Conservation (phyloP, 106 monocot species). For the Dendrobium catenatum region DNA sequence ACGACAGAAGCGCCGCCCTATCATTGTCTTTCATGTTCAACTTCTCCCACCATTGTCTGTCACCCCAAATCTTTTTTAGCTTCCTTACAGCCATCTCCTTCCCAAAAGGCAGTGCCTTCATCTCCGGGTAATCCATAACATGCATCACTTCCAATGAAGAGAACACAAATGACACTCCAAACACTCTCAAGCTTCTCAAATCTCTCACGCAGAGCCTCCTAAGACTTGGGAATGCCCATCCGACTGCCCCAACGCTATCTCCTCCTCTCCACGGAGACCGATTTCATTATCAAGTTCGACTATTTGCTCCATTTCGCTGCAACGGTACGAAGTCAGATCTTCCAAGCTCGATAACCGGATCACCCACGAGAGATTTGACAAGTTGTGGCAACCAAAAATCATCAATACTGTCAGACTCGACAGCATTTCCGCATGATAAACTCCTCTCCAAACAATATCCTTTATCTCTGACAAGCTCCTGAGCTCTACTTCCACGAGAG, state of each 20-base stretch:
- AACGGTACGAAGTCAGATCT: background rate
- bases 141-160: background rate
- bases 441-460: conserved; percentile 12
- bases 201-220: background rate
- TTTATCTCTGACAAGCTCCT: background rate
- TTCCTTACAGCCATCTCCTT: background rate
- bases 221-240: background rate
- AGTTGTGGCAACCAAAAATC: background rate
- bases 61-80: background rate
- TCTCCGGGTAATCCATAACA: background rate
- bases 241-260: background rate
- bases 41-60: background rate
- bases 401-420: conserved; percentile 1
- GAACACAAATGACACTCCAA: background rate
- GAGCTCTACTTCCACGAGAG: background rate
- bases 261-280: background rate
- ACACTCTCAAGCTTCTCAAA: background rate
- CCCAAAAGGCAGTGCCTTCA: background rate
- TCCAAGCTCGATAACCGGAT: conserved; percentile 7
- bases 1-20: background rate
- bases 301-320: conserved; percentile 4
- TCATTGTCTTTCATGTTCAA: background rate
- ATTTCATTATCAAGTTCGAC: background rate
- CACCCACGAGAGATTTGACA: conserved; percentile 10
- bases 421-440: background rate